Conservation (phyloP, 352 stramenopile species). For the Globisporangium acanthophoron region DNA sequence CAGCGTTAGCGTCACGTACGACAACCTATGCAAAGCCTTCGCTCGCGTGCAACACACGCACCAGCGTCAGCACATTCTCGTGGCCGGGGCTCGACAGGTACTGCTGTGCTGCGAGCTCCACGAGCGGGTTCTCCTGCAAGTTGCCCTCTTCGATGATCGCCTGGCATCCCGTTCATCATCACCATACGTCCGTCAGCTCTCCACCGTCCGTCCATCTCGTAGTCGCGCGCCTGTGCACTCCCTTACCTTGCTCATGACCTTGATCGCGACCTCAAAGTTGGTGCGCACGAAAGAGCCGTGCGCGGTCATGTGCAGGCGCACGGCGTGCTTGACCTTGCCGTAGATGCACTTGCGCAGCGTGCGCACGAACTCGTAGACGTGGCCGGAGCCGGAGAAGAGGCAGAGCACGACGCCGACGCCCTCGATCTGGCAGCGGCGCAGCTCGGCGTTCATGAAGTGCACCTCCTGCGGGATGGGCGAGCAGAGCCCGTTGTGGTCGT, state of each 20-base stretch:
- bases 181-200: background rate
- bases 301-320: slow-evolving; percentile 69
- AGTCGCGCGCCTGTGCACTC: background rate
- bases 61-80: slow-evolving; percentile 78
- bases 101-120: slow-evolving; percentile 83
- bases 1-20: background rate
- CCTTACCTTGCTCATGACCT: slow-evolving; percentile 84
- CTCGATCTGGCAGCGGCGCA: slow-evolving; percentile 70
- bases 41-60: slow-evolving; percentile 17
- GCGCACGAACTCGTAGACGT: slow-evolving; percentile 83
- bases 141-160: slow-evolving; percentile 85
- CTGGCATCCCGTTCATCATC: slow-evolving; percentile 17
- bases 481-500: slow-evolving; percentile 70
- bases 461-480: slow-evolving; percentile 85
- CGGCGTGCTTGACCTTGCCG: slow-evolving; percentile 84
- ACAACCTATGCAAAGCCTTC: background rate
- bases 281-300: slow-evolving; percentile 78
- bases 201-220: background rate
- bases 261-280: slow-evolving; percentile 78
- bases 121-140: slow-evolving; percentile 82
- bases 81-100: slow-evolving; percentile 76
- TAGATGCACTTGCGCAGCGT: slow-evolving; percentile 87
- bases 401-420: slow-evolving; percentile 70
- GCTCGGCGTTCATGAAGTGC: slow-evolving; percentile 82
- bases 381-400: slow-evolving; percentile 73